These are phyloP conservation scores for Hypoxylon sp. DNA, from an alignment of 2,329 filamentous ascomycete species.

Conservation along the genomic window DNA sequence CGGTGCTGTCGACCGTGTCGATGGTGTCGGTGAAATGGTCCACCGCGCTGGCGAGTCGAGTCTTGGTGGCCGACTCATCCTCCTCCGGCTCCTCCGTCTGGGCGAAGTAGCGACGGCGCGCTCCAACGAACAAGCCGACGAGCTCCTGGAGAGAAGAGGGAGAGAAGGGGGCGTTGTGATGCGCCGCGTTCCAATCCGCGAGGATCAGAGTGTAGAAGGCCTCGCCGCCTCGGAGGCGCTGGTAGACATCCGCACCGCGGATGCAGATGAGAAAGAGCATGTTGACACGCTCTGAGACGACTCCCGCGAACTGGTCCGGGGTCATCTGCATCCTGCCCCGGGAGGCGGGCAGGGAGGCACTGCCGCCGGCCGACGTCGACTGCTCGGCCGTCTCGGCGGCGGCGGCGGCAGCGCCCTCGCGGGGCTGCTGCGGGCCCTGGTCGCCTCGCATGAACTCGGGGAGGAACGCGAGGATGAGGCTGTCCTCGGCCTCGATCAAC, in stretches of 20 bases:
- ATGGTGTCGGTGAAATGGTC: constrained; percentile 18
- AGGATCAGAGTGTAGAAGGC: constrained; percentile 34
- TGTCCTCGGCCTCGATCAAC: not conserved
- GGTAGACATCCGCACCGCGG: constrained; percentile 30
- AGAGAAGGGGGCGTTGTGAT: constrained; percentile 2
- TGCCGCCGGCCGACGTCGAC: no score
- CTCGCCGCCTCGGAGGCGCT: constrained; percentile 20
- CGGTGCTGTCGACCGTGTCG: constrained; percentile 7
- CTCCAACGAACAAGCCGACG: constrained; percentile 19
- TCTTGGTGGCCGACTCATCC: not conserved
- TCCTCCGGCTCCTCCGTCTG: not conserved
- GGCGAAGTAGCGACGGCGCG: constrained; percentile 24
- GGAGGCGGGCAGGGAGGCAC: no score
- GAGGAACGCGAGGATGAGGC: no score
- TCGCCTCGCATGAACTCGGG: no score
- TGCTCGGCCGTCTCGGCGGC: no score
- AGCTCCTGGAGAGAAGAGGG: constrained; percentile 14
- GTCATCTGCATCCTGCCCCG: no score
- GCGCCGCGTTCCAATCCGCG: constrained; percentile 26
- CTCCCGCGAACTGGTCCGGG: no score
- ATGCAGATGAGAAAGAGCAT: constrained; percentile 12
- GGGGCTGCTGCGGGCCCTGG: no score
- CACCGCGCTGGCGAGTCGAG: constrained; percentile 3
- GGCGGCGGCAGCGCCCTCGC: no score
- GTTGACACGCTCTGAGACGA: not conserved